Evolutionary conservation across 495 filamentous ascomycete species (phyloP).

Genomic region (Penicilliopsis zonata): DNA sequence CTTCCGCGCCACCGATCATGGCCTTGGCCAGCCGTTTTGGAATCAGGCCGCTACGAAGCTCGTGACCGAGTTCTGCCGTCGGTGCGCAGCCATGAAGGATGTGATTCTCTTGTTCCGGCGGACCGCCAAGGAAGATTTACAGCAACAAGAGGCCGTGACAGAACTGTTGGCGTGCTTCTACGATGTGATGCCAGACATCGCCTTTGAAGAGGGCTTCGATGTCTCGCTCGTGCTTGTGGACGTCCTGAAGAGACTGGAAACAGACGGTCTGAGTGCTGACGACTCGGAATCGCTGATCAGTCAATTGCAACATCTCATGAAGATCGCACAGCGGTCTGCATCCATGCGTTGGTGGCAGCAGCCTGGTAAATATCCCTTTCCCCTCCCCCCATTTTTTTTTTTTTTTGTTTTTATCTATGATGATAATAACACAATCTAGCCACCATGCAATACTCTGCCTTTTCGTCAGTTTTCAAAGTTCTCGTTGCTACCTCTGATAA

Average conservation of each 20-base stretch:
- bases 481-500: slow-evolving; percentile 21
- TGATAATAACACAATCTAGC: slow-evolving; percentile 11
- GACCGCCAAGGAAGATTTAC: slow-evolving; percentile 50
- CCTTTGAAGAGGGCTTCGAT: slow-evolving; percentile 75
- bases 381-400: too few relatives aligned
- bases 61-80: slow-evolving; percentile 59
- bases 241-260: slow-evolving; percentile 42
- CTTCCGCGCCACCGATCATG: slow-evolving; percentile 27
- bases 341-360: slow-evolving; percentile 76
- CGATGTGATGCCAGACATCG: slow-evolving; percentile 65
- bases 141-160: slow-evolving; percentile 67
- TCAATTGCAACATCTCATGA: slow-evolving; percentile 62
- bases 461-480: slow-evolving; percentile 34
- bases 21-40: slow-evolving; percentile 42
- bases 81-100: slow-evolving; percentile 69
- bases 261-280: slow-evolving; percentile 17
- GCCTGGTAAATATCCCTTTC: slow-evolving; percentile 25
- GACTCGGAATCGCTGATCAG: slow-evolving; percentile 44
- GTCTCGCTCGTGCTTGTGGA: slow-evolving; percentile 62
- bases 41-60: slow-evolving; percentile 50
- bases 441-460: slow-evolving; percentile 33
- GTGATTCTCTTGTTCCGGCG: slow-evolving; percentile 56
- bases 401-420: too few relatives aligned
- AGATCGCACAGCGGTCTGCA: slow-evolving; percentile 64
- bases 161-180: slow-evolving; percentile 70